Conservation (phyloP, 179 eudicot genomes). For the Camellia oleifera region DNA sequence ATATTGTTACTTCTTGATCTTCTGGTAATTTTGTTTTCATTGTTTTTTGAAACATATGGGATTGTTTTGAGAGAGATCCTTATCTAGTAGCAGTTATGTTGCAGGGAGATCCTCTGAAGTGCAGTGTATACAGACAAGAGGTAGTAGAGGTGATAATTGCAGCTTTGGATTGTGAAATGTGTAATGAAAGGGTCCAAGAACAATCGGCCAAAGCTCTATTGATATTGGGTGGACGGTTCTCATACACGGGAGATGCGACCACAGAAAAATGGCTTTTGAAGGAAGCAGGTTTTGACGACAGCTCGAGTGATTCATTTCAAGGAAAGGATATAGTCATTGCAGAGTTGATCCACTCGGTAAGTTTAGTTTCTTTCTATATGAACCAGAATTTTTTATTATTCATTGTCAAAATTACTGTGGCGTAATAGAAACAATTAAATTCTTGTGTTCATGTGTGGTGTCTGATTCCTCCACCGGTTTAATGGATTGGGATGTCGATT, state of each 20-base stretch:
- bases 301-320: slow-evolving; percentile 19
- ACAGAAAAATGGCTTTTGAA: slow-evolving; percentile 44
- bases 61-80: slow-evolving; percentile 3
- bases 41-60: neutral
- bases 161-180: slow-evolving; percentile 30
- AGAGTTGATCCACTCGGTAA: slow-evolving; percentile 26
- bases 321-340: slow-evolving; percentile 19
- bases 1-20: slow-evolving; percentile 50
- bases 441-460: no score
- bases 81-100: slow-evolving; percentile 25
- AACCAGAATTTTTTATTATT: neutral
- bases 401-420: neutral
- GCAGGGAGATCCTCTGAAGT: slow-evolving; percentile 46
- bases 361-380: neutral
- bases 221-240: slow-evolving; percentile 39
- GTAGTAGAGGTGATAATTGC: slow-evolving; percentile 32
- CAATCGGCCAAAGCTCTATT: slow-evolving; percentile 39
- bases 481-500: neutral
- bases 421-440: no score
- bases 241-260: slow-evolving; percentile 39
- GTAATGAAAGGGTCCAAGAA: slow-evolving; percentile 35
- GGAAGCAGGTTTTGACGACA: slow-evolving; percentile 34
- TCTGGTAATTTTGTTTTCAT: slow-evolving; percentile 29
- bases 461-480: neutral
- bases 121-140: slow-evolving; percentile 50